These are phyloP conservation scores for Prinsepia uniflora DNA, from an alignment of 306 rosid genomes.

Conservation along the genomic window DNA sequence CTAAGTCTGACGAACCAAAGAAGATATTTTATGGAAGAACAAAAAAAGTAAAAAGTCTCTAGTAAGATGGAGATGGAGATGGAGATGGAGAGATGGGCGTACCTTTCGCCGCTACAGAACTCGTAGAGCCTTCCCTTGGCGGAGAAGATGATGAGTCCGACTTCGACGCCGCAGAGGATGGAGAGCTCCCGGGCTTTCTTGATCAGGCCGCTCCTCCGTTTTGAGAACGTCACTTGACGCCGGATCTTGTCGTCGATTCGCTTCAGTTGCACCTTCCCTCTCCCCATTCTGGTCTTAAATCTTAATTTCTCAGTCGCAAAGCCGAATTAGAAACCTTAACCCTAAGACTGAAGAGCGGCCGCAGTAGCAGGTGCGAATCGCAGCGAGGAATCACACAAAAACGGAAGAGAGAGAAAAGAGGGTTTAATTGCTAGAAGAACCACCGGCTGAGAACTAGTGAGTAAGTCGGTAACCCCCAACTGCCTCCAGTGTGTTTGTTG, in stretches of 20 bases:
- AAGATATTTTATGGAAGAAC: background rate
- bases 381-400: background rate
- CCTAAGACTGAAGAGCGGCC: background rate
- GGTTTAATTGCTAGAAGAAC: background rate
- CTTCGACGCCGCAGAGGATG: slow-evolving; percentile 27
- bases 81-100: slow-evolving; percentile 7
- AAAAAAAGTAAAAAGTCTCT: background rate
- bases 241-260: slow-evolving; percentile 36
- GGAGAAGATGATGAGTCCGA: slow-evolving; percentile 31
- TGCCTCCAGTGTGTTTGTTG: background rate
- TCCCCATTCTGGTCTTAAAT: slow-evolving; percentile 11
- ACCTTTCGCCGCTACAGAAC: slow-evolving; percentile 29
- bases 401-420: background rate
- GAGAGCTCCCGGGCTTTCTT: slow-evolving; percentile 34
- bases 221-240: slow-evolving; percentile 30
- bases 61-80: background rate
- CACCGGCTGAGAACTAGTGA: background rate
- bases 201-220: slow-evolving; percentile 25
- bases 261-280: slow-evolving; percentile 33
- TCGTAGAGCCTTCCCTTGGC: slow-evolving; percentile 28
- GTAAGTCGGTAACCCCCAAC: background rate
- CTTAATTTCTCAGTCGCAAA: background rate
- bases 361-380: background rate
- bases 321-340: background rate
- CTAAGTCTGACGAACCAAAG: background rate